These are phyloP conservation scores for Thraustochytrium striatum DNA, from an alignment of 352 stramenopile species.

Conservation along the genomic window DNA sequence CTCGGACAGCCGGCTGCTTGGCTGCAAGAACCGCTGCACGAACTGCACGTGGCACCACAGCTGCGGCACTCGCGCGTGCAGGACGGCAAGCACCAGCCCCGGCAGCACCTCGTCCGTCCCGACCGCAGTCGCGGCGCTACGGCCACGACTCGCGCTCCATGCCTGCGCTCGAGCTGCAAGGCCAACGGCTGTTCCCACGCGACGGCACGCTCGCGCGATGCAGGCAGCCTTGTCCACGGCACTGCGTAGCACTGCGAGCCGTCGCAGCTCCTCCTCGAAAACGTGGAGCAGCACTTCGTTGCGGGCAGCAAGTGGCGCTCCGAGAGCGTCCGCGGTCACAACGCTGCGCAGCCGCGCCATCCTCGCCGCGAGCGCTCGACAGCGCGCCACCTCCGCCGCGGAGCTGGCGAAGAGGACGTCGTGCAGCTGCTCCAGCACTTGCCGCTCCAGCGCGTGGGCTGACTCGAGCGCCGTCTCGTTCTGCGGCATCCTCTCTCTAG, in stretches of 20 bases:
- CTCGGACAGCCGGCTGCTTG: neutral
- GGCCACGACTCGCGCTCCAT: neutral
- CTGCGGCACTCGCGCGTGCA: neutral
- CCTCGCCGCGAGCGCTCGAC: neutral
- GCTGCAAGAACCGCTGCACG: neutral
- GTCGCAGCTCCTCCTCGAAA: neutral
- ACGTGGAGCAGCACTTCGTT: neutral
- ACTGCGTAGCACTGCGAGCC: neutral
- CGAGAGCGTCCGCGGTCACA: neutral
- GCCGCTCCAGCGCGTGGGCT: no score
- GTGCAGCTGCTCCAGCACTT: neutral
- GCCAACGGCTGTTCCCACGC: neutral
- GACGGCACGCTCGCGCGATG: neutral
- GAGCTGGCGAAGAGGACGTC: neutral
- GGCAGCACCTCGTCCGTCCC: neutral
- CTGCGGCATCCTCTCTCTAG: no score
- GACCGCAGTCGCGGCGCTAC: neutral
- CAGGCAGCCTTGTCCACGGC: neutral
- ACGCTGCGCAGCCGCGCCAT: neutral
- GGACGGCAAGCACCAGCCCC: neutral
- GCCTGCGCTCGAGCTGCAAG: neutral
- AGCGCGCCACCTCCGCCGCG: neutral
- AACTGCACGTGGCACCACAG: neutral
- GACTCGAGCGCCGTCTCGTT: no score
- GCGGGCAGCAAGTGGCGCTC: neutral